phyloP scores from a whole-genome alignment of 768 basidiomycete species.

The Pleurotus tuoliensis region DNA sequence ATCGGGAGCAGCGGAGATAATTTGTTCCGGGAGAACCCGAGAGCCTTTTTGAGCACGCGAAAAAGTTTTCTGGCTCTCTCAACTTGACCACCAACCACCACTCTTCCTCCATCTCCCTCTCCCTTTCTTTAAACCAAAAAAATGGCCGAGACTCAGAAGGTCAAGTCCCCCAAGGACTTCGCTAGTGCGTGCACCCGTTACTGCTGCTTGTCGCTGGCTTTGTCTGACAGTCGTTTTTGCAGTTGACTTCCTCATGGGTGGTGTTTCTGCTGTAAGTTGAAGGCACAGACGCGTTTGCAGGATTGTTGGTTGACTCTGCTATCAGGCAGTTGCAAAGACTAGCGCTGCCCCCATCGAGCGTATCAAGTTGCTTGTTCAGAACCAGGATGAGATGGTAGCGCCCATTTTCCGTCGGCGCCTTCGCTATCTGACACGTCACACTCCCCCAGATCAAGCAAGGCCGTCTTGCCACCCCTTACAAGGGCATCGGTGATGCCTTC shows the following conservation, averaged over 20 bases:
- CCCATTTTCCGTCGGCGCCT: background rate
- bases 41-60: slow-evolving; percentile 37
- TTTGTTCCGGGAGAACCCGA: slow-evolving; percentile 47
- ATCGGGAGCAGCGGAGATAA: slow-evolving; percentile 38
- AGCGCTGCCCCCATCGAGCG: slow-evolving; percentile 99
- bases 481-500: slow-evolving; percentile 93
- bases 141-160: slow-evolving; percentile 84
- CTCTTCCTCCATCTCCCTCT: slow-evolving; percentile 41
- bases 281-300: background rate
- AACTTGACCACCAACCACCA: slow-evolving; percentile 51
- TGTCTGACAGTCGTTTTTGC: slow-evolving; percentile 18
- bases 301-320: slow-evolving; percentile 3
- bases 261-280: slow-evolving; percentile 79
- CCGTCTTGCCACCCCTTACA: slow-evolving; percentile 94
- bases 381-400: slow-evolving; percentile 99
- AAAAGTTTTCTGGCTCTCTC: slow-evolving; percentile 45
- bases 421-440: slow-evolving; percentile 30
- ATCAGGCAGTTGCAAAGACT: slow-evolving; percentile 97
- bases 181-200: slow-evolving; percentile 47
- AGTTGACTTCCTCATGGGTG: slow-evolving; percentile 97
- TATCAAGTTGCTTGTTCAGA: slow-evolving; percentile 97
- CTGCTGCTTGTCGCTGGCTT: slow-evolving; percentile 15
- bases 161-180: slow-evolving; percentile 91
- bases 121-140: slow-evolving; percentile 34
- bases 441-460: slow-evolving; percentile 91